A percentile compares a stretch with the other conserved stretches of the same genome.
Conservation (phyloP, 768 basidiomycete genomes). For the Xerocomellus chrysenteron region DNA sequence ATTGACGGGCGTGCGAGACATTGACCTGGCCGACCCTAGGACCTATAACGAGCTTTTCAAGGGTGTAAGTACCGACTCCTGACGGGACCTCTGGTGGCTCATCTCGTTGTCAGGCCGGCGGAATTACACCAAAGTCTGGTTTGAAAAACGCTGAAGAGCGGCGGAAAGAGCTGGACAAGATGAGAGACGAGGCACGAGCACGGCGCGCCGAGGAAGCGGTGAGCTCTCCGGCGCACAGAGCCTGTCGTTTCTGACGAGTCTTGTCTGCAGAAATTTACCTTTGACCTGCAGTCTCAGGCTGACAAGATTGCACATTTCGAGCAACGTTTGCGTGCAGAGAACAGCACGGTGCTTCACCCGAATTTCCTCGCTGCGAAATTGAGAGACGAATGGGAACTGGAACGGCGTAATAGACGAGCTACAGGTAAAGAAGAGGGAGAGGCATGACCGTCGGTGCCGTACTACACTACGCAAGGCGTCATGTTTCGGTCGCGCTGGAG, state of each 20-base stretch:
- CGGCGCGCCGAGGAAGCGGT: slow-evolving; percentile 59
- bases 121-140: slow-evolving; percentile 44
- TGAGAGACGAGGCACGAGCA: slow-evolving; percentile 67
- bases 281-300: slow-evolving; percentile 57
- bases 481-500: slow-evolving; percentile 24
- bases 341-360: slow-evolving; percentile 58
- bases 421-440: slow-evolving; percentile 31
- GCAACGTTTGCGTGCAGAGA: slow-evolving; percentile 47
- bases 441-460: slow-evolving; percentile 22
- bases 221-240: slow-evolving; percentile 14
- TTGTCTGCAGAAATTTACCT: slow-evolving; percentile 41
- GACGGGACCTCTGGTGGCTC: neutral
- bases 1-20: slow-evolving; percentile 49
- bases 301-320: slow-evolving; percentile 67
- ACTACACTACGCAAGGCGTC: slow-evolving; percentile 10
- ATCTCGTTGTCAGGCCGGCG: slow-evolving; percentile 36
- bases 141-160: slow-evolving; percentile 64
- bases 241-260: slow-evolving; percentile 9
- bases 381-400: slow-evolving; percentile 51
- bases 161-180: slow-evolving; percentile 61
- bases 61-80: slow-evolving; percentile 37
- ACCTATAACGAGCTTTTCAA: slow-evolving; percentile 68
- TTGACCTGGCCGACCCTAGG: slow-evolving; percentile 60
- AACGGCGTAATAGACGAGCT: slow-evolving; percentile 30
- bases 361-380: slow-evolving; percentile 60